phyloP scores from a whole-genome alignment of 106 monocot genomes.

The Acorus gramineus region DNA sequence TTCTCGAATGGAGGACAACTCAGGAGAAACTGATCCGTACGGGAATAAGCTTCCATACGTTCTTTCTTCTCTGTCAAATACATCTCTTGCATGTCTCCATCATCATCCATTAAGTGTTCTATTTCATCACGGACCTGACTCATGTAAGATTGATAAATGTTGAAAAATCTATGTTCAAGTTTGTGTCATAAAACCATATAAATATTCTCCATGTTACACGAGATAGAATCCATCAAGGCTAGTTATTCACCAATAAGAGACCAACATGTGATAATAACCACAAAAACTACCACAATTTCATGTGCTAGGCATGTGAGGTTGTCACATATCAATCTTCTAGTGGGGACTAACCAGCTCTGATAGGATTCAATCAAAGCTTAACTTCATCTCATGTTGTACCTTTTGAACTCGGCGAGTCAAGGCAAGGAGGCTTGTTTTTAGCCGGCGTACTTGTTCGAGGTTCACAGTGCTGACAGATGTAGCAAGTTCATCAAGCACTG shows the following conservation, averaged over 20 bases:
- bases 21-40: constrained; percentile 1
- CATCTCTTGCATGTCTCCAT: constrained; percentile 59
- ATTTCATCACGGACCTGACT: constrained; percentile 41
- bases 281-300: too few species aligned
- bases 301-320: too few species aligned
- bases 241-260: too few species aligned
- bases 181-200: too few species aligned
- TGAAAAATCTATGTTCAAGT: too few species aligned
- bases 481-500: constrained; percentile 47
- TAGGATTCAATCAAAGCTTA: too few species aligned
- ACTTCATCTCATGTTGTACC: constrained; percentile 5
- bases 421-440: constrained; percentile 45
- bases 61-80: constrained; percentile 42
- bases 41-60: constrained; percentile 23
- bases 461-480: constrained; percentile 26
- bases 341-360: too few species aligned
- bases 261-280: too few species aligned
- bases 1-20: background rate
- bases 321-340: too few species aligned
- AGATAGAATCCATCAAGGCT: too few species aligned
- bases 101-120: constrained; percentile 45
- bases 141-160: too few species aligned
- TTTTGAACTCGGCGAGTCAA: constrained; percentile 50
- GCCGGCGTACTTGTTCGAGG: constrained; percentile 36
- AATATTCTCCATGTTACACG: too few species aligned